phyloP scores from a whole-genome alignment of 495 filamentous ascomycete genomes.

The Sordaria brevicollis region DNA sequence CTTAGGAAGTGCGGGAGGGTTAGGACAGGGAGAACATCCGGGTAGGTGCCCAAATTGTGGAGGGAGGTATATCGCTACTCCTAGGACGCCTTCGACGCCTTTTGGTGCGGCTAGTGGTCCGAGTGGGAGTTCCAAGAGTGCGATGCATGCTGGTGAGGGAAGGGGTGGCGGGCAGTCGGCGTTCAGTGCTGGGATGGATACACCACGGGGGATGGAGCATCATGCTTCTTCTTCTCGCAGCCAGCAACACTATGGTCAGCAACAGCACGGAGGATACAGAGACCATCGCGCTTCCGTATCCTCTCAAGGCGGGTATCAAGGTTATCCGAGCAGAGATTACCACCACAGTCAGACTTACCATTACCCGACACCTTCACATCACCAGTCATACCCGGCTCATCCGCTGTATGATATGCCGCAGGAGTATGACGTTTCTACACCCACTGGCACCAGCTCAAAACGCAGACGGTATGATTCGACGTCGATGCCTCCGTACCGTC shows the following conservation, averaged over 20 bases:
- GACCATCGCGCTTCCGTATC: background rate
- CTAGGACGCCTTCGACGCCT: conserved; percentile 43
- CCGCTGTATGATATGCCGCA: background rate
- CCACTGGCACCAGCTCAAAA: background rate
- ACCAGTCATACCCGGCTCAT: background rate
- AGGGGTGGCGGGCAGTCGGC: background rate
- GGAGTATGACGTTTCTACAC: background rate
- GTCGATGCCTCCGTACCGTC: background rate
- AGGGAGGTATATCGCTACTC: conserved; percentile 50
- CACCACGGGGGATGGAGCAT: background rate
- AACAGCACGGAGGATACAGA: background rate
- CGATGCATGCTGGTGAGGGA: background rate
- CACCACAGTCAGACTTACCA: background rate
- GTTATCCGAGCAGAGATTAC: background rate
- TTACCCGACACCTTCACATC: background rate
- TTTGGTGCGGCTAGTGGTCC: conserved; percentile 26
- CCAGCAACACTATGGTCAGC: background rate
- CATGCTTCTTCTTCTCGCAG: background rate
- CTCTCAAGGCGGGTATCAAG: background rate
- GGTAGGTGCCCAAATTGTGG: conserved; percentile 52
- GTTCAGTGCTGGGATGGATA: background rate
- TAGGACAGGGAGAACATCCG: conserved; percentile 30
- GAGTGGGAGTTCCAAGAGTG: background rate
- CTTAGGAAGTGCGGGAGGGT: conserved; percentile 1
- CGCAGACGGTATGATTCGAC: background rate